Evolutionary conservation across 768 basidiomycete genomes (phyloP), one percentile per base, ranked within the genome.

Genomic region (Hebeloma cylindrosporum): DNA sequence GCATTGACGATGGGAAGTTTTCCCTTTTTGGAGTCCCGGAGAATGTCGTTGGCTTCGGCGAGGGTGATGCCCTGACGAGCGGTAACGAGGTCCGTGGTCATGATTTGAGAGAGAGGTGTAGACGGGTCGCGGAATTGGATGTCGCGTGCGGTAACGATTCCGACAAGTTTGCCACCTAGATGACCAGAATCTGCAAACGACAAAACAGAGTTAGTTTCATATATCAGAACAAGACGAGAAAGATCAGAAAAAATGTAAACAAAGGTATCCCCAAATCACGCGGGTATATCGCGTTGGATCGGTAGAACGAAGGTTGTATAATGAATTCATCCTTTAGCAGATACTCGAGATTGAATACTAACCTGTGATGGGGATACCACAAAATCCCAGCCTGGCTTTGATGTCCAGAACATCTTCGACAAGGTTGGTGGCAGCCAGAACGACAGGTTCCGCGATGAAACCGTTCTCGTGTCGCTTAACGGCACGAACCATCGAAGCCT

Each of bases 391-490:
- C 34, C 80, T 75, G 22, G 82, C 83, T 67, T 98, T 98, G 71
- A 97, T 88, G 51, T 93, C 88, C 37, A 96, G 74, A 10, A 98
- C 95, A 50, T 97, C 89, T 50, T 85, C 88, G 22, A 95, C 91
- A 30, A 72, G 68, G 55, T 88, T 78, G 18, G 75, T 62, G 0
- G 93, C 92, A 8, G 85, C 82, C 22, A 98, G 73, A 40, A 93
- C 91, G 49, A 97, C 78, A 10, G 96, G 96, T 54, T 96, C 92
- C 40, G 88, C 80, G 67, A 98, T 99, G 71, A 98, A 98, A 4
- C 96, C 96, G 61, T 98, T 99, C 69, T 98, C 95, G 63, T 94
- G 95, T 58, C 94, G 85, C 68, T 99, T 99, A 22, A 98, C 96
- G 31, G 91, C 89, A 52, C 91, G 86, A 57, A 98, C 92, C 94